These are phyloP conservation scores for Nicotiana rustica DNA, from an alignment of 305 asterid species.

Conservation along the genomic window DNA sequence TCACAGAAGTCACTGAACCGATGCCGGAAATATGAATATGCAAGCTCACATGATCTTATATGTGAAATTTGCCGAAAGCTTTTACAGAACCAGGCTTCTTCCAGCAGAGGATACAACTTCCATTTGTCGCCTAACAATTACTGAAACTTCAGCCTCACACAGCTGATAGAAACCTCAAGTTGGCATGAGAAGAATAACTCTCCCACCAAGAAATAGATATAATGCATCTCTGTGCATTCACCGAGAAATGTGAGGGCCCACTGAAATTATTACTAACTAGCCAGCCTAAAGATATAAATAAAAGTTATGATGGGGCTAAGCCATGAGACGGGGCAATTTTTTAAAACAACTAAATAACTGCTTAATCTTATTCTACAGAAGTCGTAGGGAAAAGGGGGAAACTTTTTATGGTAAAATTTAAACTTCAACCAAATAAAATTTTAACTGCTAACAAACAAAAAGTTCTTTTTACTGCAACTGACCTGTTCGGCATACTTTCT, in stretches of 20 bases:
- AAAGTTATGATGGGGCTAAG: not conserved
- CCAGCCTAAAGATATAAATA: slow-evolving; percentile 9
- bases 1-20: not conserved
- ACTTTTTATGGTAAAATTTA: not conserved
- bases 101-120: not conserved
- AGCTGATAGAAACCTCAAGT: not conserved
- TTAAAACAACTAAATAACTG: not conserved
- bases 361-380: not conserved
- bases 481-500: slow-evolving; percentile 91
- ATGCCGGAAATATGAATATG: not conserved
- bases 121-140: not conserved
- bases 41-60: slow-evolving; percentile 1
- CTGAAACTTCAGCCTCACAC: not conserved
- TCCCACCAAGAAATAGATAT: not conserved
- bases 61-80: not conserved
- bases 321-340: not conserved
- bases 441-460: slow-evolving; percentile 24
- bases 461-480: slow-evolving; percentile 42
- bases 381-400: not conserved
- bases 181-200: not conserved
- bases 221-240: not conserved
- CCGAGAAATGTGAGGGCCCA: not conserved
- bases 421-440: slow-evolving; percentile 24
- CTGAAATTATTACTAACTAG: not conserved
- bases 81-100: slow-evolving; percentile 1